Conservation (phyloP, 768 basidiomycete species). For the Phanerochaete carnosa region DNA sequence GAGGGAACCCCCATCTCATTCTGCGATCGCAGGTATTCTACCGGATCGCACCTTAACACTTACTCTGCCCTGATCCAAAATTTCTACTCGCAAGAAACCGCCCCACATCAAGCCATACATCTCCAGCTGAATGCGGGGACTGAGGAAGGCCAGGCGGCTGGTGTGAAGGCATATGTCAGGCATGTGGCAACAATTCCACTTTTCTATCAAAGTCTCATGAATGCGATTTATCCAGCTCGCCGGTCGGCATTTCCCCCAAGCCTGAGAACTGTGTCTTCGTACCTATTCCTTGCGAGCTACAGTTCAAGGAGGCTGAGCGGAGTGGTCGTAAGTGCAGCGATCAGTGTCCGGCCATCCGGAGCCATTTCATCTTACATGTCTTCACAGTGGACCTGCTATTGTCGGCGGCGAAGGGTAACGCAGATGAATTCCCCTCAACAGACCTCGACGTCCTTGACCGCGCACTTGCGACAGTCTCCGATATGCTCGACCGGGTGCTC, state of each 20-base stretch:
- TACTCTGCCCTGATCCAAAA: conserved; percentile 97
- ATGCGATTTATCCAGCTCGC: conserved; percentile 50
- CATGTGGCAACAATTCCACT: conserved; percentile 27
- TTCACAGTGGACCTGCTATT: conserved; percentile 72
- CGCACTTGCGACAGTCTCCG: conserved; percentile 66
- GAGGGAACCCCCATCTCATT: not conserved
- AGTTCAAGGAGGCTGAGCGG: conserved; percentile 79
- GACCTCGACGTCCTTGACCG: conserved; percentile 76
- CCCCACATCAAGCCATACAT: conserved; percentile 86
- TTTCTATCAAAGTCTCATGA: not conserved
- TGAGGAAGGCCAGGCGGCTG: conserved; percentile 56
- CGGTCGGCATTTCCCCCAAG: conserved; percentile 84
- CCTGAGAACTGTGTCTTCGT: conserved; percentile 95
- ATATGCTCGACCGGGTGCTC: conserved; percentile 84
- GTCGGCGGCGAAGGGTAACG: conserved; percentile 36
- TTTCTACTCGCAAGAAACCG: conserved; percentile 92
- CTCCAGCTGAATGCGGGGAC: conserved; percentile 86
- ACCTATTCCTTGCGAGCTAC: conserved; percentile 85
- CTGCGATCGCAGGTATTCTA: conserved; percentile 71
- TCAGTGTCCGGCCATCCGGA: not conserved
- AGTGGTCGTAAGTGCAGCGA: conserved; percentile 65
- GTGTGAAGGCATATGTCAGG: conserved; percentile 88
- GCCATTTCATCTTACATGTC: conserved; percentile 4
- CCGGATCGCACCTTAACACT: conserved; percentile 85
- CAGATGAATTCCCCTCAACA: conserved; percentile 51